These are phyloP conservation scores for Purpureocillium lavendulum DNA, from an alignment of 2,329 filamentous ascomycete species.

Conservation along the genomic window DNA sequence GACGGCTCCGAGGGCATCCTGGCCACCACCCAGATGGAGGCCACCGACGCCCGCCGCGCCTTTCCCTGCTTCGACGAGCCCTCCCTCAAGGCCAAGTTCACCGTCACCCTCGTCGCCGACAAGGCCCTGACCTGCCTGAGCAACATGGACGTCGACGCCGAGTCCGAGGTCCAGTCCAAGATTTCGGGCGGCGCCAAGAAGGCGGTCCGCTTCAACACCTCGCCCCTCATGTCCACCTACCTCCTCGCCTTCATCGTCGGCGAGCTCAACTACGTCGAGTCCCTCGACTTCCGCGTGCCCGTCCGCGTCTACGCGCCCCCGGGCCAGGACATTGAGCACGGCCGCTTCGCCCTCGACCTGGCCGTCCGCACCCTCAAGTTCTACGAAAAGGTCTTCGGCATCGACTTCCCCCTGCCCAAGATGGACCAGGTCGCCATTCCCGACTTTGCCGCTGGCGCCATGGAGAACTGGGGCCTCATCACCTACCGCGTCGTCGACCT, in stretches of 20 bases:
- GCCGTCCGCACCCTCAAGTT: slow-evolving; percentile 85
- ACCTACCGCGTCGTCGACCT: slow-evolving; percentile 83
- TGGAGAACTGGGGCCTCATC: slow-evolving; percentile 98
- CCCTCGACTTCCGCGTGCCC: slow-evolving; percentile 81
- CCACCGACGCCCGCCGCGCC: slow-evolving; percentile 83
- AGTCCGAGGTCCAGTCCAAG: slow-evolving; percentile 51
- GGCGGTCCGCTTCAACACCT: slow-evolving; percentile 85
- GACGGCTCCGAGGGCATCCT: slow-evolving; percentile 75
- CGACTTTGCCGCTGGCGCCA: slow-evolving; percentile 89
- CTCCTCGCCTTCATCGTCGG: slow-evolving; percentile 90
- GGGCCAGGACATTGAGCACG: slow-evolving; percentile 83
- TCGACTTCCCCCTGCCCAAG: slow-evolving; percentile 47
- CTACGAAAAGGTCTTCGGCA: slow-evolving; percentile 76
- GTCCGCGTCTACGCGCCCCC: slow-evolving; percentile 91
- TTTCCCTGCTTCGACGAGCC: slow-evolving; percentile 98
- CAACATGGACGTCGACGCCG: slow-evolving; percentile 89
- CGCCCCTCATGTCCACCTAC: slow-evolving; percentile 93
- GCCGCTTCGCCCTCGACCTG: slow-evolving; percentile 81
- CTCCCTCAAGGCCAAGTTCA: slow-evolving; percentile 86
- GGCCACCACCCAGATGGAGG: slow-evolving; percentile 92
- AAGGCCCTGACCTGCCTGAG: slow-evolving; percentile 85
- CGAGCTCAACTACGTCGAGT: slow-evolving; percentile 90
- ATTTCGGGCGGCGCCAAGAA: slow-evolving; percentile 46
- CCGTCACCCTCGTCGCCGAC: slow-evolving; percentile 83
- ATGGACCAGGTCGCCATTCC: slow-evolving; percentile 77